A percentile compares a stretch with the other conserved stretches of the same genome.
Conservation (phyloP, 2,329 filamentous ascomycete genomes). For the Metarhizium album region DNA sequence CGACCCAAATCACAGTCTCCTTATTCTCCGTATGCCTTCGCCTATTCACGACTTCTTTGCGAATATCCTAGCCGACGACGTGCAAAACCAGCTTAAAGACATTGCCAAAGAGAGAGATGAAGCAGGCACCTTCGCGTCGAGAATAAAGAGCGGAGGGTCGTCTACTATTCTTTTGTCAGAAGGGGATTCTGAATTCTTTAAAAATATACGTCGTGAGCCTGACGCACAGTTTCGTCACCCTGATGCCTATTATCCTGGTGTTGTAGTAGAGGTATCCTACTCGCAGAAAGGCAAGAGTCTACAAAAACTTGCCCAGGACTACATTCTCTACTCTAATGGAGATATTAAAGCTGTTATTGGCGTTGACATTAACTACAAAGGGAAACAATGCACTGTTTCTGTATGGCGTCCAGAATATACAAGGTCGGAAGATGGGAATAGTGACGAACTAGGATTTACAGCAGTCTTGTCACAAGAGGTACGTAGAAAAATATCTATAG, state of each 20-base stretch:
- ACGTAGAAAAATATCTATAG: background rate
- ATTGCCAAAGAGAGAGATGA: background rate
- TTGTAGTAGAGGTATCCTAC: constrained; percentile 12
- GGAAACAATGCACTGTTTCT: background rate
- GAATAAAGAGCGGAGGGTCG: background rate
- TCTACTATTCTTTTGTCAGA: background rate
- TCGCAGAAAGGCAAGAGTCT: constrained; percentile 10
- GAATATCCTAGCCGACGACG: background rate
- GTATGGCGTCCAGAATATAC: background rate
- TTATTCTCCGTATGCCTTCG: background rate
- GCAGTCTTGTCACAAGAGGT: background rate
- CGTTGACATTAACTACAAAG: constrained; percentile 7
- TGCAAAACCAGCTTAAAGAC: background rate
- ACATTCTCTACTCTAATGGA: constrained; percentile 11
- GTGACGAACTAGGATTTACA: background rate
- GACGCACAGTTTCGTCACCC: constrained; percentile 10
- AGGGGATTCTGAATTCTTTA: background rate
- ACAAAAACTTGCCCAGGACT: constrained; percentile 9
- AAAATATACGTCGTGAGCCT: constrained; percentile 5
- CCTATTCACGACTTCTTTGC: background rate
- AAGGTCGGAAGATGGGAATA: background rate
- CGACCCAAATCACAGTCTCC: background rate
- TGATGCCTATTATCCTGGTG: constrained; percentile 7
- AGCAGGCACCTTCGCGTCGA: background rate
- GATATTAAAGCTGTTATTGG: constrained; percentile 12